Base-by-base conservation (phyloP, 1,139 yeast genomes). In the Saccharomyces hybrid region DNA sequence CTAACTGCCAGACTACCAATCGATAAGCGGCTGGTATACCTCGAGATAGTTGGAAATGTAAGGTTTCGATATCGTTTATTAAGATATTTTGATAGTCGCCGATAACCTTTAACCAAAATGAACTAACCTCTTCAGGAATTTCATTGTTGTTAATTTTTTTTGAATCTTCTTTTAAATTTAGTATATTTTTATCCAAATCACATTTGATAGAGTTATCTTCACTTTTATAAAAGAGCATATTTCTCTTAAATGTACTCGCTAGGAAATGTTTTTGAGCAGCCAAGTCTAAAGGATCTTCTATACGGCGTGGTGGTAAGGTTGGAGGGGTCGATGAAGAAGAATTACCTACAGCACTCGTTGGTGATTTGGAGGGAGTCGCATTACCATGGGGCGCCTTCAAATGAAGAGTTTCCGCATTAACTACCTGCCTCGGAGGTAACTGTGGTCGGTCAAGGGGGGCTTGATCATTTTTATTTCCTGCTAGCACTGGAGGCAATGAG, bases 1-100 rank as follows among this genome's bases (percentile, higher is more conserved):
- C 84, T 51, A 88, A 73, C 69, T 89, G 97, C 97, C 97, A 90
- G 27, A 90, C 78, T 58, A 89, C 82, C 0, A 96, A 95, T 58
- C 97, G 76, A 50, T 90, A 76, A 59, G 86, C 93, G 52, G 78
- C 74, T 9, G 97, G 97, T 50, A 90, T 83, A 46, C 97, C 97
- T 9, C 74, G 73, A 44, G 83, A 78, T 32, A 90, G 79, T 42
- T 38, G 44, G 19, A 19, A 3, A 25, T 38, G 44, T 19, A 38
- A 38, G 19, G 25, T 9, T 19, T 38, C 44, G 19, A 9, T 38
- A 38, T 38, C 44, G 19, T 19, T 16, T 11, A 38, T 7, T 38
- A 38, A 6, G 26, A 19, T 38, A 4, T 38, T 13, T 38, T 38
- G 26, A 19, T 38, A 38, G 25, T 38, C 44, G 11, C 19, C 9